Conservation (phyloP, 495 filamentous ascomycete genomes). For the Xanthoparmelia taractica region DNA sequence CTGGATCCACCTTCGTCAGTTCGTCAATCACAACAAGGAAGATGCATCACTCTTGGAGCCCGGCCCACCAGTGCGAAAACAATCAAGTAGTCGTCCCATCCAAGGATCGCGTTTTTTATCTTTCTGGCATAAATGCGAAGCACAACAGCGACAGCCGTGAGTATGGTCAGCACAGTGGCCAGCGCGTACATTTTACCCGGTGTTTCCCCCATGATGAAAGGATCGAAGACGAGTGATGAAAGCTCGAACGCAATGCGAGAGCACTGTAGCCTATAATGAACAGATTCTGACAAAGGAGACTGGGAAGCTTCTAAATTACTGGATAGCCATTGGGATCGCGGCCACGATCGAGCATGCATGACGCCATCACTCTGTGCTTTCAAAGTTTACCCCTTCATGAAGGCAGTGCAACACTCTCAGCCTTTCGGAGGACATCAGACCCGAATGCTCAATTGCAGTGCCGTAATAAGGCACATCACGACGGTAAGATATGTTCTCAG, state of each 20-base stretch:
- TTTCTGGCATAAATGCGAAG: neutral
- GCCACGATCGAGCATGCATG: neutral
- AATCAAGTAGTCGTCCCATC: conserved; percentile 9
- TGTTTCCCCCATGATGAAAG: conserved; percentile 2
- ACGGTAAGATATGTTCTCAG: neutral
- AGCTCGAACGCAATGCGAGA: neutral
- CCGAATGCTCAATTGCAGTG: neutral
- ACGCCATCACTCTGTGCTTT: neutral
- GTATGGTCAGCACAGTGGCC: neutral
- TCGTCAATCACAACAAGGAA: neutral
- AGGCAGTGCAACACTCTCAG: neutral
- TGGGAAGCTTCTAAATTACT: neutral
- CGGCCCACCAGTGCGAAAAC: conserved; percentile 6
- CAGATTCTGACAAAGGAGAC: neutral
- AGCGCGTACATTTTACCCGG: conserved; percentile 10
- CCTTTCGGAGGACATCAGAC: neutral
- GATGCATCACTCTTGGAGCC: neutral
- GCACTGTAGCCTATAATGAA: neutral
- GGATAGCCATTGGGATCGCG: neutral
- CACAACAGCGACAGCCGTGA: conserved; percentile 4
- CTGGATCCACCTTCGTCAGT: neutral
- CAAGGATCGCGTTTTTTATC: neutral
- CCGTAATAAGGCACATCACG: neutral
- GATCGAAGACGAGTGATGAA: neutral
- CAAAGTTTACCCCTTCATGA: neutral